phyloP scores from a whole-genome alignment of 2,329 filamentous ascomycete genomes.

The Camptophora hylomeconis region DNA sequence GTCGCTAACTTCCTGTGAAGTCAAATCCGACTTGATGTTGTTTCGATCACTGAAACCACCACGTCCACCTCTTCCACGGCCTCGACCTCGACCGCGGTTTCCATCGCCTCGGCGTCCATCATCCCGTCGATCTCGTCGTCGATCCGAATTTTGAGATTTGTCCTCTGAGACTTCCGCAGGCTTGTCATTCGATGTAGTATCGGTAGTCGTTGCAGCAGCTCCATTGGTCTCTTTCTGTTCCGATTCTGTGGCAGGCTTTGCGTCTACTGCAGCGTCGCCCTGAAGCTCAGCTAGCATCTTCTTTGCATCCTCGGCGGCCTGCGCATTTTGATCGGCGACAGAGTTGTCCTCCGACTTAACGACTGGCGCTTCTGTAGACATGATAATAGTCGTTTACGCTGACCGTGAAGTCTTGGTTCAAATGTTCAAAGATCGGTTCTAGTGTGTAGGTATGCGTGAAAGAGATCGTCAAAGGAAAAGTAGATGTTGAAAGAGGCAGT shows the following conservation, averaged over 20 bases:
- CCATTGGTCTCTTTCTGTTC: conserved; percentile 7
- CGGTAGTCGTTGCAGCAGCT: conserved; percentile 9
- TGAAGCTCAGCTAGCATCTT: conserved; percentile 33
- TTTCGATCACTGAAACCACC: conserved; percentile 26
- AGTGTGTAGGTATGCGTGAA: no score
- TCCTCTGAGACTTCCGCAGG: conserved; percentile 11
- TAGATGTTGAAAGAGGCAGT: no score
- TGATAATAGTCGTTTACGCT: no score
- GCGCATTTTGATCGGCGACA: conserved; percentile 25
- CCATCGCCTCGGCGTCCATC: conserved; percentile 4
- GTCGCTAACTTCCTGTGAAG: conserved; percentile 53
- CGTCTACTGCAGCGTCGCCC: conserved; percentile 17
- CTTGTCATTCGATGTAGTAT: conserved; percentile 13
- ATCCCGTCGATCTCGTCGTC: conserved; percentile 3
- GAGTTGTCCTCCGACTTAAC: no score
- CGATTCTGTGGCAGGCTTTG: conserved; percentile 2
- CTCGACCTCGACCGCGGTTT: conserved; percentile 7
- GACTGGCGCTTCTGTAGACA: no score
- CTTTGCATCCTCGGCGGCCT: conserved; percentile 34
- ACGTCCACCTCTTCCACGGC: conserved; percentile 22
- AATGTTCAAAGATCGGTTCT: no score
- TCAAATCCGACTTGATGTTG: conserved; percentile 60
- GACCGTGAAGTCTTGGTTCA: no score
- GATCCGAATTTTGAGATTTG: conserved; percentile 6
- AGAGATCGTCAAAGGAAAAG: no score